phyloP scores from a whole-genome alignment of 2,329 filamentous ascomycete species.

The Colletotrichum lupini region DNA sequence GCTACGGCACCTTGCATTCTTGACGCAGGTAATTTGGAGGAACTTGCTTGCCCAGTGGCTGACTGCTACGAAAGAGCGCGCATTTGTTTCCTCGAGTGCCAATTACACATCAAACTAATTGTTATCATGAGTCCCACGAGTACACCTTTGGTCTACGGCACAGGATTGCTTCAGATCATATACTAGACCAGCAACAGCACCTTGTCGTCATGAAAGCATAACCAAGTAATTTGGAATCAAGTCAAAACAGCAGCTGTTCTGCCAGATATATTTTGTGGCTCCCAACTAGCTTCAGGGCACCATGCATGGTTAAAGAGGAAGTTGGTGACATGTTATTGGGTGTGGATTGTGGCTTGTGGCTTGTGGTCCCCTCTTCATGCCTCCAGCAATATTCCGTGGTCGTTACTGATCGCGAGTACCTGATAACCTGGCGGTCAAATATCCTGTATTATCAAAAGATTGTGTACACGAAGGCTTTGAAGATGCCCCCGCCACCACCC shows the following conservation, averaged over 20 bases:
- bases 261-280: too few species aligned
- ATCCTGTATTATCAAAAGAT: not conserved
- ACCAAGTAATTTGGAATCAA: too few species aligned
- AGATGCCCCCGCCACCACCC: not conserved
- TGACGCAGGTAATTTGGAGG: not conserved
- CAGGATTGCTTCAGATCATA: too few species aligned
- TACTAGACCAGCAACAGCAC: too few species aligned
- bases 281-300: too few species aligned
- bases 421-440: not conserved
- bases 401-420: not conserved
- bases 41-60: not conserved
- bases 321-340: not conserved
- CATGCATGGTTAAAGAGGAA: not conserved
- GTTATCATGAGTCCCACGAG: not conserved
- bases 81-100: not conserved
- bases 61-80: not conserved
- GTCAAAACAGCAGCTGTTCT: too few species aligned
- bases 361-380: not conserved
- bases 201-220: too few species aligned
- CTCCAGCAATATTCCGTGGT: not conserved
- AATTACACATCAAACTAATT: not conserved
- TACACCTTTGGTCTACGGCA: too few species aligned
- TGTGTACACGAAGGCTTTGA: not conserved
- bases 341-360: not conserved
- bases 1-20: constrained; percentile 16